Percentiles rank a stretch among this genome's conserved stretches.
phyloP scores from a whole-genome alignment of 768 basidiomycete genomes.

The Trametes gibbosa region DNA sequence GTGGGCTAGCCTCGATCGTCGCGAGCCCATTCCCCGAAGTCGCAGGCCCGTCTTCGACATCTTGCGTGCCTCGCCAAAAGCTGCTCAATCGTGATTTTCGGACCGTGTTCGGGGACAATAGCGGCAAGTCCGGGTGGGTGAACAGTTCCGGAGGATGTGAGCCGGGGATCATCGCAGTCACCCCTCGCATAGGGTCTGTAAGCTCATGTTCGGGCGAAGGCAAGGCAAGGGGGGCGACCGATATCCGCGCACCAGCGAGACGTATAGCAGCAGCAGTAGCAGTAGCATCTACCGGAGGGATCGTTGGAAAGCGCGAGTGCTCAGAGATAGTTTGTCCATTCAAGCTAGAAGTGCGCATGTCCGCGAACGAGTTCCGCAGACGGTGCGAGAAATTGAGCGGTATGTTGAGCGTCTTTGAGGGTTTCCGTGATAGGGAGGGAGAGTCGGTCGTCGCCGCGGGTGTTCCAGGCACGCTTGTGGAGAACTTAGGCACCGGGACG shows the following conservation, averaged over 20 bases:
- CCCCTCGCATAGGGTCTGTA: slow-evolving; percentile 83
- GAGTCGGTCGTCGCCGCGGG: not conserved
- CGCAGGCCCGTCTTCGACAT: slow-evolving; percentile 44
- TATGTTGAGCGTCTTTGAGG: slow-evolving; percentile 8
- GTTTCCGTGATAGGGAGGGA: not conserved
- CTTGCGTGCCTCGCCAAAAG: slow-evolving; percentile 78
- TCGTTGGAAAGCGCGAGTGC: slow-evolving; percentile 8
- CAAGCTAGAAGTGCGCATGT: slow-evolving; percentile 37
- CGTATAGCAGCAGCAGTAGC: slow-evolving; percentile 80
- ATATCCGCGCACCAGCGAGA: slow-evolving; percentile 78
- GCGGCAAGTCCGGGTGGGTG: slow-evolving; percentile 36
- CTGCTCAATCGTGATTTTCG: slow-evolving; percentile 60
- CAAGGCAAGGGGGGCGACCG: slow-evolving; percentile 82
- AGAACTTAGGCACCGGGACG: not conserved
- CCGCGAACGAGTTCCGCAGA: slow-evolving; percentile 46
- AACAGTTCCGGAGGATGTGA: slow-evolving; percentile 42
- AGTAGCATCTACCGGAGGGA: slow-evolving; percentile 49
- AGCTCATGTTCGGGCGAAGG: slow-evolving; percentile 92
- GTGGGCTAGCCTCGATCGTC: slow-evolving; percentile 31
- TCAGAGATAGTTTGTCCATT: not conserved
- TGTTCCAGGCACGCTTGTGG: not conserved
- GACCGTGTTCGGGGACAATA: slow-evolving; percentile 35
- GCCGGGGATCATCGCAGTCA: slow-evolving; percentile 64
- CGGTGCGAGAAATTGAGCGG: slow-evolving; percentile 35
- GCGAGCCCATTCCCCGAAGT: slow-evolving; percentile 14